Evolutionary conservation across 345 rosid genomes (phyloP), one percentile per base, ranked within the genome.

Genomic region (Citrus glauca): DNA sequence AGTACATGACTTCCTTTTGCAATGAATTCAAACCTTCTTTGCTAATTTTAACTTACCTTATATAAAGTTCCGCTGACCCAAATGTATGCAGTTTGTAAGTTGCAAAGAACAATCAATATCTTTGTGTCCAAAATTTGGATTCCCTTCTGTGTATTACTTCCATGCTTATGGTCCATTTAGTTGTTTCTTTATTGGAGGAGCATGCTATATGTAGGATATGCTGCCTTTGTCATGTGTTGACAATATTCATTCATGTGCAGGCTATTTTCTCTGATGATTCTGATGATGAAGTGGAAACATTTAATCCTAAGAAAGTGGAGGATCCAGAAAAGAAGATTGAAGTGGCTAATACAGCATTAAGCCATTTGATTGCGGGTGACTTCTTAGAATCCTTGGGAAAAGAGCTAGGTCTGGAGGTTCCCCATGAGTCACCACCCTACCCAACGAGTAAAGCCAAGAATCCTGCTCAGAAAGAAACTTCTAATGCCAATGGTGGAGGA

Each of bases 261-360:
- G 97, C 98, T 71, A 94, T 94, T 78, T 94, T 94, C 83, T 93
- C 97, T 48, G 98, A 94, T 86, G 98, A 93, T 77, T 93, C 97
- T 28, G 97, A 92, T 74, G 95, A 88, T 62, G 98, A 94, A 81
- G 85, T 57, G 27, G 98, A 86, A 76, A 80, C 77, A 50, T 8
- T 84, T 42, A 73, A 61, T 59, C 75, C 67, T 64, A 84, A 84
- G 71, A 78, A 80, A 57, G 78, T 42, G 57, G 94, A 82, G 77
- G 87, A 91, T 77, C 85, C 90, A 1, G 88, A 85, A 78, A 92
- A 90, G 91, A 89, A 90, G 85, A 83, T 76, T 67, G 91, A 90
- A 81, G 95, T 89, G 56, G 98, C 98, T 9, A 90, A 91, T 73
- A 81, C 94, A 28, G 85, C 98, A 19, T 84, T 96, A 79, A 96